These are phyloP conservation scores for Cladosporium sp. DNA, from an alignment of 2,329 filamentous ascomycete genomes.

Conservation along the genomic window DNA sequence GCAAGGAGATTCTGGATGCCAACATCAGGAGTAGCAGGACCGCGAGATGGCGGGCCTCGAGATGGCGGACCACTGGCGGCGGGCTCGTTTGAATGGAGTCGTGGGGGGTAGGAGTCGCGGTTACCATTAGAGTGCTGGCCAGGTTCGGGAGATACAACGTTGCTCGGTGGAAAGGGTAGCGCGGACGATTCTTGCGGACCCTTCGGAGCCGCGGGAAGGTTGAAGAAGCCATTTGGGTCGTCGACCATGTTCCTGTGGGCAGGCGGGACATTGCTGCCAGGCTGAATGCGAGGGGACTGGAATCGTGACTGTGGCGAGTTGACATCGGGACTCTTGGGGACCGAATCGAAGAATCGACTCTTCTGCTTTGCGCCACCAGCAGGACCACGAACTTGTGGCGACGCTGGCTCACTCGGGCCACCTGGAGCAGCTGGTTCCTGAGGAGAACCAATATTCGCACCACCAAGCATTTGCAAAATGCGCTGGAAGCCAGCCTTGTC, in stretches of 20 bases:
- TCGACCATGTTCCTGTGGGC: conserved; percentile 12
- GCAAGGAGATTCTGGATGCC: conserved; percentile 35
- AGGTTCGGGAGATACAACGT: conserved; percentile 11
- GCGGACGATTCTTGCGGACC: background rate
- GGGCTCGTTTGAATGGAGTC: background rate
- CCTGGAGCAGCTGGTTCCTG: background rate
- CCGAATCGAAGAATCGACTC: conserved; percentile 30
- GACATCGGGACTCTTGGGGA: conserved; percentile 21
- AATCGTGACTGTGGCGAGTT: conserved; percentile 15
- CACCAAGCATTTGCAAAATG: conserved; percentile 75
- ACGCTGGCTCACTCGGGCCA: conserved; percentile 14
- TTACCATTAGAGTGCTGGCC: conserved; percentile 18
- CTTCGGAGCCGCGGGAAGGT: background rate
- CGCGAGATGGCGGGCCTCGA: conserved; percentile 20
- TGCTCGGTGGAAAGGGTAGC: conserved; percentile 9
- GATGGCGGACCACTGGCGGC: conserved; percentile 8
- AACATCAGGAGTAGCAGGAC: conserved; percentile 28
- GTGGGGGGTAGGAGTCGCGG: conserved; percentile 14
- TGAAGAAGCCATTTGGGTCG: conserved; percentile 14
- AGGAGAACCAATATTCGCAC: conserved; percentile 36
- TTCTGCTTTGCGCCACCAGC: conserved; percentile 27
- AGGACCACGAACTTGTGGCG: conserved; percentile 21
- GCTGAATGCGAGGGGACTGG: conserved; percentile 22
- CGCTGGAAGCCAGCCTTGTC: conserved; percentile 75
- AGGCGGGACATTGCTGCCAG: conserved; percentile 5